phyloP scores from a whole-genome alignment of 163 green algal genomes.

The Scenedesmus sp. region DNA sequence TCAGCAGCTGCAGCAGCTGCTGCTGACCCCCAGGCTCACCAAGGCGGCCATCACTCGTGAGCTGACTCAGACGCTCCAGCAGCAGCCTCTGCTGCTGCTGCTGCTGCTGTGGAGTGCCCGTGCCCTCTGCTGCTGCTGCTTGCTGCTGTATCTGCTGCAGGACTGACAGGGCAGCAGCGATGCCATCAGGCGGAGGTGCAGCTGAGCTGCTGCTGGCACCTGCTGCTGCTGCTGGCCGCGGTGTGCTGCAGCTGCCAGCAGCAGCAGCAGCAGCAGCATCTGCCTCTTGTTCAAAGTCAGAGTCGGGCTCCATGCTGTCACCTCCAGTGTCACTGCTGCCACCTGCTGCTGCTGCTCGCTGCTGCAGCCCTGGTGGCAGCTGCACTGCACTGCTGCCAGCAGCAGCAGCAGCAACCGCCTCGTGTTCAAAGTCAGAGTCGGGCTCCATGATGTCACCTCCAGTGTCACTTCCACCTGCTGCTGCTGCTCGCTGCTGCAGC shows the following conservation, averaged over 20 bases:
- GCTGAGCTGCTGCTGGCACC: neutral
- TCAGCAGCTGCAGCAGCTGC: constrained; percentile 2
- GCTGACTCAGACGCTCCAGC: neutral
- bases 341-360: neutral
- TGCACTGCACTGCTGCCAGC: neutral
- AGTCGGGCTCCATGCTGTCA: too few relatives aligned
- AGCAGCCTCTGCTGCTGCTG: neutral
- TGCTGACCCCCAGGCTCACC: neutral
- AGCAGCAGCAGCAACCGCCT: neutral
- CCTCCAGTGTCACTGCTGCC: too few relatives aligned
- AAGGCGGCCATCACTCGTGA: neutral
- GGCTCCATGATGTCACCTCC: too few relatives aligned
- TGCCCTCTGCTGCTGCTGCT: neutral
- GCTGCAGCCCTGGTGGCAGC: neutral
- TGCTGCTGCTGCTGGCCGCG: constrained; percentile 2
- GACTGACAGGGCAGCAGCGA: neutral
- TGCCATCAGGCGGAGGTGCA: neutral
- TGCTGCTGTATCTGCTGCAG: neutral
- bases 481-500: neutral
- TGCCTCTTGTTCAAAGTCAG: too few relatives aligned
- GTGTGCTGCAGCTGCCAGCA: neutral
- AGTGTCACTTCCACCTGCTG: neutral
- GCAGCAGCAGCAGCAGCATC: neutral
- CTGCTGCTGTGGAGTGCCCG: neutral
- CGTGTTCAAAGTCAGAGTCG: too few relatives aligned